These are phyloP conservation scores for Bacidia gigantensis DNA, from an alignment of 495 filamentous ascomycete genomes.

Conservation along the genomic window DNA sequence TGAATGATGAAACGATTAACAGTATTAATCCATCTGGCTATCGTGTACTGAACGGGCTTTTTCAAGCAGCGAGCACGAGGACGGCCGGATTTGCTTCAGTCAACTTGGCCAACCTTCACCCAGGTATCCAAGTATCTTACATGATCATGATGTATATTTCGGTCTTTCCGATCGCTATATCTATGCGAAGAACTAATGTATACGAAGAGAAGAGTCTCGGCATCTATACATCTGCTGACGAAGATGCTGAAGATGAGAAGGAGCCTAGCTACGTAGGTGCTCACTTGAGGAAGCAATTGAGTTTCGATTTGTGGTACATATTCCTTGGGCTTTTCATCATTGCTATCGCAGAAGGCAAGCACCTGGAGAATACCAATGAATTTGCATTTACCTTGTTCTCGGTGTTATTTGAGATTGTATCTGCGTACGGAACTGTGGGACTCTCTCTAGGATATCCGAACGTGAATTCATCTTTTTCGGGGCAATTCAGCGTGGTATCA, in stretches of 20 bases:
- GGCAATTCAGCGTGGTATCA: slow-evolving; percentile 63
- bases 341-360: slow-evolving; percentile 61
- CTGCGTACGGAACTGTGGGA: slow-evolving; percentile 90
- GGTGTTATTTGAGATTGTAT: slow-evolving; percentile 81
- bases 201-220: slow-evolving; percentile 93
- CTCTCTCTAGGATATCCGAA: slow-evolving; percentile 68
- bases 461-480: slow-evolving; percentile 64
- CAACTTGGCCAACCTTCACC: slow-evolving; percentile 63
- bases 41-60: slow-evolving; percentile 68
- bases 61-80: slow-evolving; percentile 74
- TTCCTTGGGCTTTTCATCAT: slow-evolving; percentile 83
- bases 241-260: slow-evolving; percentile 38
- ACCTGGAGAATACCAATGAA: slow-evolving; percentile 41
- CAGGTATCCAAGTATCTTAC: slow-evolving; percentile 87
- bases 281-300: slow-evolving; percentile 78
- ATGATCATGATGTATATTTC: slow-evolving; percentile 99
- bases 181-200: slow-evolving; percentile 83
- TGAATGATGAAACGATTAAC: slow-evolving; percentile 53
- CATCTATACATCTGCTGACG: slow-evolving; percentile 43
- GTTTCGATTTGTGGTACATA: slow-evolving; percentile 92
- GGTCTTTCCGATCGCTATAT: slow-evolving; percentile 89
- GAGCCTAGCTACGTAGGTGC: slow-evolving; percentile 71
- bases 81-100: slow-evolving; percentile 80
- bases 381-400: slow-evolving; percentile 63
- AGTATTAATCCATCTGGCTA: slow-evolving; percentile 47